Conservation (phyloP, 768 basidiomycete genomes). For the Calocera cornea region DNA sequence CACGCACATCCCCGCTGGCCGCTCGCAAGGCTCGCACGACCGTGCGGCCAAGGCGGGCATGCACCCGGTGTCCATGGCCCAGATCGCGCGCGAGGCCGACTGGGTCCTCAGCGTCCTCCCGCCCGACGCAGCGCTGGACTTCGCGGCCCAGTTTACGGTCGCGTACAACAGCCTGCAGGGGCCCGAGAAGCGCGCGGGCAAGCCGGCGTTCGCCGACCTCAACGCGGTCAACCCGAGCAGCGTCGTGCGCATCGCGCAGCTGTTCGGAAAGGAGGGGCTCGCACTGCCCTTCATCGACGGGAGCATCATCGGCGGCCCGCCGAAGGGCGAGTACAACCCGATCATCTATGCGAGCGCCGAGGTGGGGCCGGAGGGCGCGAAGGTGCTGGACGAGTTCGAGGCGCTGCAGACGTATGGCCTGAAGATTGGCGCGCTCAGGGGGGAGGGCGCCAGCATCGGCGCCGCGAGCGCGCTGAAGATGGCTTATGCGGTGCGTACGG, state of each 20-base stretch:
- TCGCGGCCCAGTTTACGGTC: conserved; percentile 12
- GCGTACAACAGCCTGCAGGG: not conserved
- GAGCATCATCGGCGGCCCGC: conserved; percentile 44
- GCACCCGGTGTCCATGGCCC: conserved; percentile 28
- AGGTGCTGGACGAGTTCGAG: conserved; percentile 30
- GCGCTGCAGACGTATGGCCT: conserved; percentile 33
- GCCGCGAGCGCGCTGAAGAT: conserved; percentile 52
- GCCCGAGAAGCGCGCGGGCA: conserved; percentile 32
- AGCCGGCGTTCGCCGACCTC: conserved; percentile 38
- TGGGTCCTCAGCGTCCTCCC: conserved; percentile 48
- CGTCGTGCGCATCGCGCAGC: conserved; percentile 33
- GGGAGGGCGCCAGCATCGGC: conserved; percentile 31
- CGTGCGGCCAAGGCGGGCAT: conserved; percentile 41
- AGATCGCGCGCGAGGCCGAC: conserved; percentile 27
- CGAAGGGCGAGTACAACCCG: conserved; percentile 33
- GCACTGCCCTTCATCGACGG: conserved; percentile 40
- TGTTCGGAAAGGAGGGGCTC: conserved; percentile 28
- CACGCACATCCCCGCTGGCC: conserved; percentile 37
- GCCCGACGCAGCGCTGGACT: conserved; percentile 26
- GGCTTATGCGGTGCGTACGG: conserved; percentile 41
- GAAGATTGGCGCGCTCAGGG: conserved; percentile 34
- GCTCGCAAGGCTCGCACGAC: conserved; percentile 37
- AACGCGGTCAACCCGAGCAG: conserved; percentile 45
- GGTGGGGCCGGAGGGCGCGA: conserved; percentile 17
- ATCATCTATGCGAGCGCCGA: conserved; percentile 42